Conservation (phyloP, 306 rosid species). For the Prunus salicina region DNA sequence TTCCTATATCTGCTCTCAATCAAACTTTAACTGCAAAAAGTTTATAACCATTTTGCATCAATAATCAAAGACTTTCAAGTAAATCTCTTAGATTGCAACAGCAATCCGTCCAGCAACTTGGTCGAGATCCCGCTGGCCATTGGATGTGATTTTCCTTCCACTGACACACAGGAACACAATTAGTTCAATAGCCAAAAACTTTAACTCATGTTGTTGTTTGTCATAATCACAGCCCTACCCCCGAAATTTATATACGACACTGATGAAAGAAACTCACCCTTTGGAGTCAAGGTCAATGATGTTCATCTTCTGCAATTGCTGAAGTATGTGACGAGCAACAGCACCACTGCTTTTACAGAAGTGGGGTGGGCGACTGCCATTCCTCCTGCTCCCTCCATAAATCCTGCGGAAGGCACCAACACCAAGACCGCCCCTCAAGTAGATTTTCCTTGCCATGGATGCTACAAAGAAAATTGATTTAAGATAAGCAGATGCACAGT, state of each 20-base stretch:
- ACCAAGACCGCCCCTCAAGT: conserved; percentile 79
- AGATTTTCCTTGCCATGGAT: conserved; percentile 79
- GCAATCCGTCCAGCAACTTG: conserved; percentile 53
- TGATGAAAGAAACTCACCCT: conserved; percentile 41
- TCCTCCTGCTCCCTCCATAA: conserved; percentile 79
- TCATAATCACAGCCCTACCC: background rate
- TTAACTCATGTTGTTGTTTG: background rate
- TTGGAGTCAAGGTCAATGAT: conserved; percentile 57
- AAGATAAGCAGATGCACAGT: background rate
- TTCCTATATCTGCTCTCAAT: conserved; percentile 5
- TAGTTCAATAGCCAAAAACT: background rate
- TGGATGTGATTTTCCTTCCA: conserved; percentile 45
- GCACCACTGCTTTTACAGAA: conserved; percentile 75
- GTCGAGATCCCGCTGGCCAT: conserved; percentile 44
- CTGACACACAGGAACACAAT: conserved; percentile 11
- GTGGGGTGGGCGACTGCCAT: conserved; percentile 79
- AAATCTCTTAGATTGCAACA: conserved; percentile 23
- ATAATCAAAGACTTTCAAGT: background rate
- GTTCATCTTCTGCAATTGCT: conserved; percentile 51
- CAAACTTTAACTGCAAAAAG: background rate
- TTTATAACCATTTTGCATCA: background rate
- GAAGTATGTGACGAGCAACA: conserved; percentile 63
- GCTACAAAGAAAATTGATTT: conserved; percentile 27
- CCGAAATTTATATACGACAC: background rate
- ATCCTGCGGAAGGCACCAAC: conserved; percentile 71